phyloP scores from a whole-genome alignment of 2,329 filamentous ascomycete genomes.

The Myriosclerotinia scirpicola region DNA sequence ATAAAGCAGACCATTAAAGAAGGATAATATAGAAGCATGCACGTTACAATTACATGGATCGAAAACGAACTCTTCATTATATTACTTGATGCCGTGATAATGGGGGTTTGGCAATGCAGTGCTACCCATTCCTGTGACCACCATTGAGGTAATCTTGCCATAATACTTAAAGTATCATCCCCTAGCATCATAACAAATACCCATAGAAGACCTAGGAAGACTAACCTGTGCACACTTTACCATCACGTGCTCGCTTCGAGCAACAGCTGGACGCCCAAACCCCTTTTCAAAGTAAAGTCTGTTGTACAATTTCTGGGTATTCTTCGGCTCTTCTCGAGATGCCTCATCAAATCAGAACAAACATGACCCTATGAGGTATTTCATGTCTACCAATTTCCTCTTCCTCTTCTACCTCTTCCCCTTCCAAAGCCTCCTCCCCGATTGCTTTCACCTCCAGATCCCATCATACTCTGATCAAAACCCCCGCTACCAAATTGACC shows the following conservation, averaged over 20 bases:
- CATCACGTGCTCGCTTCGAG: slow-evolving; percentile 20
- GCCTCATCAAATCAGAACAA: not conserved
- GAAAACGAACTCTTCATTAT: not conserved
- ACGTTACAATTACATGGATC: not conserved
- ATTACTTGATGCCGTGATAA: not conserved
- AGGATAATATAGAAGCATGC: not conserved
- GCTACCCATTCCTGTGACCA: not conserved
- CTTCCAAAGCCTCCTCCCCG: slow-evolving; percentile 40
- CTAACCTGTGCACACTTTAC: not conserved
- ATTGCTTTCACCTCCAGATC: slow-evolving; percentile 33
- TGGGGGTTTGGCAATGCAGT: not conserved
- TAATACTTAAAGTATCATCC: not conserved
- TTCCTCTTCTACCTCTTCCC: slow-evolving; percentile 37
- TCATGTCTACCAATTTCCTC: slow-evolving; percentile 33
- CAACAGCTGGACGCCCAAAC: not conserved
- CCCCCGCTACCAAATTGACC: slow-evolving; percentile 41
- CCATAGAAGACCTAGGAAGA: not conserved
- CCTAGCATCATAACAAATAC: not conserved
- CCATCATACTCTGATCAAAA: slow-evolving; percentile 38
- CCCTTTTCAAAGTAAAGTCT: slow-evolving; percentile 14
- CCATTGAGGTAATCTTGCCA: not conserved
- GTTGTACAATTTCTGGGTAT: slow-evolving; percentile 12
- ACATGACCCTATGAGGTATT: slow-evolving; percentile 3
- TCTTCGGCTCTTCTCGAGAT: slow-evolving; percentile 7
- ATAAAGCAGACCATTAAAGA: not conserved